Percentiles rank a stretch among this genome's conserved stretches.
Conservation (phyloP, 202 grass and related monocot species). For the Zoysia matrella region DNA sequence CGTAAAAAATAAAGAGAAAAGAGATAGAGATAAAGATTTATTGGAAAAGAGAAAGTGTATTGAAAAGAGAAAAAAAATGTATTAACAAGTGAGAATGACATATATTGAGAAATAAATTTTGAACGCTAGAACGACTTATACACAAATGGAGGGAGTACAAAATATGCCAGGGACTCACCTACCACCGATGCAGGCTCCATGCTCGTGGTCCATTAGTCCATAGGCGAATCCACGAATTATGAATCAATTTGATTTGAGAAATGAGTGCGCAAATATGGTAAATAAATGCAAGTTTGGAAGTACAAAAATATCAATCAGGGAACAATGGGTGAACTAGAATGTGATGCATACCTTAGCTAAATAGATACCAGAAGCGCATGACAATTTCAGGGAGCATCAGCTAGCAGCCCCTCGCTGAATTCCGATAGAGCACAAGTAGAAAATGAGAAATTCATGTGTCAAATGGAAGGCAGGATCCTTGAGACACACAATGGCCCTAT, state of each 20-base stretch:
- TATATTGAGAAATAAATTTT: too few relatives aligned
- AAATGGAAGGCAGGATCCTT: slow-evolving; percentile 18
- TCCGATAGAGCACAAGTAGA: not conserved
- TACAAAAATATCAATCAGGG: not conserved
- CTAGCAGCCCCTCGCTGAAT: not conserved
- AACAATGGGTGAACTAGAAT: slow-evolving; percentile 9
- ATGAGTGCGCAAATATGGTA: not conserved
- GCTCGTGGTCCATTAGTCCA: slow-evolving; percentile 16
- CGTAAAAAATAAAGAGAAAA: too few relatives aligned
- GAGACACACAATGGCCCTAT: not conserved
- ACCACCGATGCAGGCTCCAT: slow-evolving; percentile 6
- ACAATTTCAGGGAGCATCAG: not conserved
- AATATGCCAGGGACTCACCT: slow-evolving; percentile 38
- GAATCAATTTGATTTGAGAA: slow-evolving; percentile 17
- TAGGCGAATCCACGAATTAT: slow-evolving; percentile 11
- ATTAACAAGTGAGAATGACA: too few relatives aligned
- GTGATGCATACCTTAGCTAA: slow-evolving; percentile 34
- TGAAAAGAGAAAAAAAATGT: too few relatives aligned
- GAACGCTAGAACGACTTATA: too few relatives aligned
- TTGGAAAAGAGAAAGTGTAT: too few relatives aligned
- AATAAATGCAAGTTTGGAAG: not conserved
- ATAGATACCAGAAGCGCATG: slow-evolving; percentile 25
- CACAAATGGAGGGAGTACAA: not conserved
- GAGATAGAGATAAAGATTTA: too few relatives aligned
- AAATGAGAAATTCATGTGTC: slow-evolving; percentile 10